phyloP scores from a whole-genome alignment of 768 basidiomycete genomes.

The Amanita exitialis region DNA sequence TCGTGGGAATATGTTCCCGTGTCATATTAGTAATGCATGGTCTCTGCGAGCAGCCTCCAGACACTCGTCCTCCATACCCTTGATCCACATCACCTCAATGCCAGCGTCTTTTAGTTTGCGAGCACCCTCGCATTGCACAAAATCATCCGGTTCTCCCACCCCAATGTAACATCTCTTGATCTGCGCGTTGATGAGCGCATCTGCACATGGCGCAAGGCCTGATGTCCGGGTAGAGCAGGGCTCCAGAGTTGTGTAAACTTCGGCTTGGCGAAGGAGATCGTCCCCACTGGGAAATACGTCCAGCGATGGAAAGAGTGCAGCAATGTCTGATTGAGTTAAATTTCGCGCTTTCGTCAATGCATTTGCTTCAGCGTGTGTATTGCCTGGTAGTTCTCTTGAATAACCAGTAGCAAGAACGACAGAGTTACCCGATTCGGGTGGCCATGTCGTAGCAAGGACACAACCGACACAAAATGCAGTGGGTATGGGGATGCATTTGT shows the following conservation, averaged over 20 bases:
- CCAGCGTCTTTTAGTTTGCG: slow-evolving; percentile 59
- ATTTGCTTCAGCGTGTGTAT: slow-evolving; percentile 97
- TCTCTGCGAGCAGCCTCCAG: slow-evolving; percentile 67
- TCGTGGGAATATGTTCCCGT: slow-evolving; percentile 2
- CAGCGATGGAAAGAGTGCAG: slow-evolving; percentile 29
- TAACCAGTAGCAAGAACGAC: slow-evolving; percentile 70
- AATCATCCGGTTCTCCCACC: slow-evolving; percentile 86
- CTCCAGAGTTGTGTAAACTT: slow-evolving; percentile 94
- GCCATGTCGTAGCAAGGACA: slow-evolving; percentile 46
- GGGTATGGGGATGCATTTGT: slow-evolving; percentile 54
- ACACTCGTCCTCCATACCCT: slow-evolving; percentile 71
- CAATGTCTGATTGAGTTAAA: slow-evolving; percentile 35
- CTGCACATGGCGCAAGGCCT: slow-evolving; percentile 77
- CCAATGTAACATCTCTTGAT: slow-evolving; percentile 80
- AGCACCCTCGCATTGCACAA: slow-evolving; percentile 89
- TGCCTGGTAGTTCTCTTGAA: slow-evolving; percentile 86
- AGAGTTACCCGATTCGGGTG: slow-evolving; percentile 25
- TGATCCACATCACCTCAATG: slow-evolving; percentile 66
- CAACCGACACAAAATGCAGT: slow-evolving; percentile 93
- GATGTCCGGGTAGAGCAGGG: slow-evolving; percentile 89
- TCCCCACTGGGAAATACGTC: slow-evolving; percentile 7
- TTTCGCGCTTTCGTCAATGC: slow-evolving; percentile 62
- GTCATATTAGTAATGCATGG: slow-evolving; percentile 13
- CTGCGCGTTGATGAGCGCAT: slow-evolving; percentile 64
- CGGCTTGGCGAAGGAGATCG: slow-evolving; percentile 43